Evolutionary conservation across 495 filamentous ascomycete genomes (phyloP), one percentile per base, ranked within the genome.

Genomic region (Pseudomonodictys pantanalensis): DNA sequence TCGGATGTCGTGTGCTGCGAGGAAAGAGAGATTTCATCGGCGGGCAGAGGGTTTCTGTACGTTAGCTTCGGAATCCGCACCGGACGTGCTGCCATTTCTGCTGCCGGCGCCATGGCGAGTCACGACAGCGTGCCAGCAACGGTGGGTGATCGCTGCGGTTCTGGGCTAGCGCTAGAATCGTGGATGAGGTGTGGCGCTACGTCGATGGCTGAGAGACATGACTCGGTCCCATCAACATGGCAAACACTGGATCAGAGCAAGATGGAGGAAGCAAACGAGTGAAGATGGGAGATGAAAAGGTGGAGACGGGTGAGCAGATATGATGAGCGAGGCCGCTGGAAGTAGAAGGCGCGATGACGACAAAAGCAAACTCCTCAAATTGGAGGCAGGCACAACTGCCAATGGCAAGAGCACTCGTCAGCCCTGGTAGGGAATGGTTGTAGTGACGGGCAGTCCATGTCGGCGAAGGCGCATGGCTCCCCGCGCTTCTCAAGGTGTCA

Each of bases 1-100:
- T 17, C 47, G 8, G 23, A 9, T 2, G 29, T 18, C 2, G 56
- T 29, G n/a, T 12, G 3, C 1, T 17, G 7, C 23, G 56, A 59
- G 3, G 56, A 28, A 49, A 35, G 48, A 29, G 56, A 59, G 7
- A 18, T 42, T 26, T 63, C 58, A 44, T 60, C 55, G 20, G 42
- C 10, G 6, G 55, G 55, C 28, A 52, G 32, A 25, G 29, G 59
- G 43, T 55, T 63, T 29, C 55, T 62, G 42, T 63, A 62, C 6
- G 54, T 41, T 18, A 67, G 64, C 47, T 56, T 63, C 32, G 64
- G 64, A 12, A 67, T 63, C 22, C 64, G 54, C 30, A 26, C 28
- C 25, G 28, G 15, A 45, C 38, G 41, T 15, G 26, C 25, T 20
- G 24, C 45, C 55, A 49, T 24, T 23, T 25, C 35, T 41, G 52